Evolutionary conservation across 2,329 filamentous ascomycete genomes (phyloP).

Genomic region (Bimuria novae-zelandiae): DNA sequence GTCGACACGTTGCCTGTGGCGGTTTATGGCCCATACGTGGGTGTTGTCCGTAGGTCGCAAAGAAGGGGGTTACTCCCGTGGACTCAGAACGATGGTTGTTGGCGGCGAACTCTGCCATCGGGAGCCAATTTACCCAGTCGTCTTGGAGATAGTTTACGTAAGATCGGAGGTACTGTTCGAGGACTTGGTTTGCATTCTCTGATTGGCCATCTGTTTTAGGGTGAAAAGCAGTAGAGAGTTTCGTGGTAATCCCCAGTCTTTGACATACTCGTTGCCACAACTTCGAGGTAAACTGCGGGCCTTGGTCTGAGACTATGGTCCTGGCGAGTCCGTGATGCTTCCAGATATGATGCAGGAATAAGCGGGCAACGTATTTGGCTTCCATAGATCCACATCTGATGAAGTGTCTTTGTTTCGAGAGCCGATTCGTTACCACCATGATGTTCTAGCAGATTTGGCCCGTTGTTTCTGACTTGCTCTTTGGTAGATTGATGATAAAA

Average conservation of each 20-base stretch:
- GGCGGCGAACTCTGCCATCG: neutral
- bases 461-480: neutral
- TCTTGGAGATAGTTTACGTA: constrained; percentile 4
- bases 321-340: neutral
- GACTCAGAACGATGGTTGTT: neutral
- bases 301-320: neutral
- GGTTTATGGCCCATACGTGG: neutral
- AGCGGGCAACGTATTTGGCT: neutral
- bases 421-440: neutral
- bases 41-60: constrained; percentile 6
- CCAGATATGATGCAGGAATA: neutral
- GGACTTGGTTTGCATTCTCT: neutral
- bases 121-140: neutral
- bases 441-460: neutral
- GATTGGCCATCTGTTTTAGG: neutral
- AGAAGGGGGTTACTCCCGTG: neutral
- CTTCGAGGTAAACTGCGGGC: constrained; percentile 1
- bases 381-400: neutral
- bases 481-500: neutral
- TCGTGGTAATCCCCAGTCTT: neutral
- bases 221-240: neutral
- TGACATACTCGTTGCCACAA: neutral
- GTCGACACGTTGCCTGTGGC: no score
- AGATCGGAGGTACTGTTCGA: neutral
- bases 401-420: neutral